Percentiles rank a stretch among this genome's conserved stretches.
These are phyloP conservation scores for Globisporangium paroecandrum DNA, from an alignment of 352 stramenopile species.

Conservation along the genomic window DNA sequence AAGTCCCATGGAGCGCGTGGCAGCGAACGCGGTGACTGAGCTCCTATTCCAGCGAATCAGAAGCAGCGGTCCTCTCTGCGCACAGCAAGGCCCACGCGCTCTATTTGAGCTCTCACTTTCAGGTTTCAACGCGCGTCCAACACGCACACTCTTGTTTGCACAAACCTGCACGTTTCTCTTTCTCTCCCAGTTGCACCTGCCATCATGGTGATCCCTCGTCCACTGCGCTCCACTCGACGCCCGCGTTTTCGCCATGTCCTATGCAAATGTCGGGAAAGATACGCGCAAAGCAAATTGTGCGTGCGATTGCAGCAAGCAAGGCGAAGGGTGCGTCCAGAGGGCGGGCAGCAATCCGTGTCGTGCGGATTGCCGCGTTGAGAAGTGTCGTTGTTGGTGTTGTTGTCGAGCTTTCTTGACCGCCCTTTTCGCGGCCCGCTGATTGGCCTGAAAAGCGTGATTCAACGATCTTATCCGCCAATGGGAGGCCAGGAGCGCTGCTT, in stretches of 20 bases:
- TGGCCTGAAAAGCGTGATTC: neutral
- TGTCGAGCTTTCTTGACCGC: neutral
- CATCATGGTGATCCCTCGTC: constrained; percentile 2
- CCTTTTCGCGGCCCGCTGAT: neutral
- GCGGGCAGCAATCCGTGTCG: too few species aligned
- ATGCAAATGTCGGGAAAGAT: constrained; percentile 3
- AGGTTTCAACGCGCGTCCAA: too few species aligned
- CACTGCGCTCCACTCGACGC: neutral
- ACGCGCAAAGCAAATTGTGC: neutral
- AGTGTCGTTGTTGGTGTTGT: too few species aligned
- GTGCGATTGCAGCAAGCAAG: constrained; percentile 5
- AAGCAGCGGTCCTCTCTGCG: neutral
- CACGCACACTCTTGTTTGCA: neutral
- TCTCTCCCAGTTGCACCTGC: neutral
- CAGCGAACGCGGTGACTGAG: neutral
- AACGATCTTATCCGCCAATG: neutral
- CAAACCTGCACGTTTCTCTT: neutral
- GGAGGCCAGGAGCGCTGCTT: neutral
- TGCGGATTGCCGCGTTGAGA: too few species aligned
- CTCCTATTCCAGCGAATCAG: neutral
- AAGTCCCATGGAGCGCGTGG: neutral
- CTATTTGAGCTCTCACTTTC: neutral
- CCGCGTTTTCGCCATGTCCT: neutral
- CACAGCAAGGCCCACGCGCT: neutral
- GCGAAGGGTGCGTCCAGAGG: too few species aligned